Evolutionary conservation across 441 rosid genomes (phyloP).

Genomic region (Eutrema salsugineum): DNA sequence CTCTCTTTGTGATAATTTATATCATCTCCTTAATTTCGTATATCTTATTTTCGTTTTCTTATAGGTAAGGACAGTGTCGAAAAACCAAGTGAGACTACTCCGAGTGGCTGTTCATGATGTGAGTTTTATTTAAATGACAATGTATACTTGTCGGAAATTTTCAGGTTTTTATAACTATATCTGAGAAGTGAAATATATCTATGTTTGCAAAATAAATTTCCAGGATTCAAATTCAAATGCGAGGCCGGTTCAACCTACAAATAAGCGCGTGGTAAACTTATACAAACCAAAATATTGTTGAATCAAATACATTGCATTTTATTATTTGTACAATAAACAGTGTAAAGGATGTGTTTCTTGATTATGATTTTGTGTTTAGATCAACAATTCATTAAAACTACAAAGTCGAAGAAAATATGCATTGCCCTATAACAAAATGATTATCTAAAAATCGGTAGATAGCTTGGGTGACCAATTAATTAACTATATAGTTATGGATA

Average conservation of each 20-base stretch:
- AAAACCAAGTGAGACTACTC: slow-evolving; percentile 16
- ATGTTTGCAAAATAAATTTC: neutral
- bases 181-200: neutral
- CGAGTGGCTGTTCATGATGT: slow-evolving; percentile 32
- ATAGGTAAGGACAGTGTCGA: slow-evolving; percentile 21
- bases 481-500: too few species aligned
- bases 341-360: neutral
- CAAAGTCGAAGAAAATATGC: too few species aligned
- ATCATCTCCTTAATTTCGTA: neutral
- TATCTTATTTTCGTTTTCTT: neutral
- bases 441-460: too few species aligned
- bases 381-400: too few species aligned
- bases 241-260: slow-evolving; percentile 54
- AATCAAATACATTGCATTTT: neutral
- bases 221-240: slow-evolving; percentile 69
- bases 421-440: too few species aligned
- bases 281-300: slow-evolving; percentile 33
- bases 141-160: neutral
- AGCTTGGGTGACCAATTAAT: too few species aligned
- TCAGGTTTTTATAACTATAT: neutral
- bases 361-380: neutral
- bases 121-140: neutral
- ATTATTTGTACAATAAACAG: neutral
- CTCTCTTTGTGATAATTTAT: neutral
- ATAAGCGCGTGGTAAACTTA: slow-evolving; percentile 40